Evolutionary conservation across 306 rosid genomes (phyloP), one percentile per base, ranked within the genome.

Genomic region (Rosa rugosa): DNA sequence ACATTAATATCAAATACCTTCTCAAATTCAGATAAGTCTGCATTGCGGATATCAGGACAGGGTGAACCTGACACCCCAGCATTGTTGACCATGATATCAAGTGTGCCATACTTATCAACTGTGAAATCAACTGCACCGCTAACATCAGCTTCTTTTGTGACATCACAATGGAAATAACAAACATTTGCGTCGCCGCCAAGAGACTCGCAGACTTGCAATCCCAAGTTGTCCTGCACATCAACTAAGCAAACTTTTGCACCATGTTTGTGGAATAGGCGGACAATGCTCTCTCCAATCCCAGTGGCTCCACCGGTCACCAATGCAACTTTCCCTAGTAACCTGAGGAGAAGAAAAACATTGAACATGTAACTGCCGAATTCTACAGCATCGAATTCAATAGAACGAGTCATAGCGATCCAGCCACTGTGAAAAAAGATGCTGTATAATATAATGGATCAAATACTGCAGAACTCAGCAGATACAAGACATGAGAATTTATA

Each of bases 251-350:
- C 83, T 85, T 92, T 92, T 45, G 98, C 97, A 57, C 97, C 98
- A 16, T 94, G 97, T 31, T 11, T 64, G 42, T 85, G 89, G 83
- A 94, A 89, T 41, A 92, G 83, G 20, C 89, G 92, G 9, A 82
- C 89, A 25, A 94, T 89, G 89, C 93, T 87, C 83, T 91, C 97
- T 54, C 98, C 98, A 67, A 94, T 92, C 51, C 98, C 98, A 25
- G 86, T 69, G 65, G 99, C 99, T 53, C 99, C 97, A 6, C 99
- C 97, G 0, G 99, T 92, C 22, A 94, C 90, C 82, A 94, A 66
- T 76, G 99, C 97, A 82, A 94, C 97, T 83, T 92, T 94, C 73
- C 95, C 97, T 71, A 75, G 68, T 76, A 92, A 80, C 82, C 99
- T 92, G 82, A 77, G 51, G 77, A n/a, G 44, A 50, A 77, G 59